A percentile compares a stretch with the other conserved stretches of the same genome.
Conservation (phyloP, 805 yeast genomes). For the Candida awuae region DNA sequence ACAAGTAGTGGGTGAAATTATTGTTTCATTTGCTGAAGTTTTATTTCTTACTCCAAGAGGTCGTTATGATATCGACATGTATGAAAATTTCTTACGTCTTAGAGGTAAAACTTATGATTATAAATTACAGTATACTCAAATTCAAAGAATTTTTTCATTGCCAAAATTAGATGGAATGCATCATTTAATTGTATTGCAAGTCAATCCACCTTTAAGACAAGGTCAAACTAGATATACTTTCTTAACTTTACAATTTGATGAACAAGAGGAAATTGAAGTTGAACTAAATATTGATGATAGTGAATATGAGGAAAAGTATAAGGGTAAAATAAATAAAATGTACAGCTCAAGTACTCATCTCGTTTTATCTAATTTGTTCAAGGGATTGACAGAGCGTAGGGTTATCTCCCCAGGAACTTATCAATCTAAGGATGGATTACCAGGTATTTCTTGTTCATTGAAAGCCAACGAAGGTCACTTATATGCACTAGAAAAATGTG, state of each 20-base stretch:
- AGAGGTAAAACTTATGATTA: slow-evolving; percentile 98
- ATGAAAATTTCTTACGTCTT: slow-evolving; percentile 74
- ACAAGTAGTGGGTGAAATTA: slow-evolving; percentile 87
- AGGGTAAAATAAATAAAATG: slow-evolving; percentile 61
- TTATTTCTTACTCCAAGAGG: slow-evolving; percentile 96
- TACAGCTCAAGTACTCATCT: slow-evolving; percentile 74
- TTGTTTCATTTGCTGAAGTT: slow-evolving; percentile 85
- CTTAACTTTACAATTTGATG: slow-evolving; percentile 78
- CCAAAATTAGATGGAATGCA: slow-evolving; percentile 94
- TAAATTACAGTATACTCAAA: slow-evolving; percentile 82
- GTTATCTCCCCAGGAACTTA: slow-evolving; percentile 79
- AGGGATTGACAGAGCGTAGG: slow-evolving; percentile 83
- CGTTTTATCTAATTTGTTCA: slow-evolving; percentile 80
- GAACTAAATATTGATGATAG: slow-evolving; percentile 80
- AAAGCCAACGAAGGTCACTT: slow-evolving; percentile 94
- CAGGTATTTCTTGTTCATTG: slow-evolving; percentile 85
- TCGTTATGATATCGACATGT: slow-evolving; percentile 94
- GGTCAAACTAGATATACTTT: slow-evolving; percentile 97
- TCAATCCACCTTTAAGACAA: slow-evolving; percentile 95
- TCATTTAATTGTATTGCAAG: slow-evolving; percentile 78
- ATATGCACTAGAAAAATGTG: slow-evolving; percentile 86
- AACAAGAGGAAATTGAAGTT: slow-evolving; percentile 86
- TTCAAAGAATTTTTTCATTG: slow-evolving; percentile 82
- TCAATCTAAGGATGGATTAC: slow-evolving; percentile 65
- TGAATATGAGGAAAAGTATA: slow-evolving; percentile 68